These are phyloP conservation scores for Exophiala phaeomuriformis DNA, from an alignment of 2,329 filamentous ascomycete species.

Conservation along the genomic window DNA sequence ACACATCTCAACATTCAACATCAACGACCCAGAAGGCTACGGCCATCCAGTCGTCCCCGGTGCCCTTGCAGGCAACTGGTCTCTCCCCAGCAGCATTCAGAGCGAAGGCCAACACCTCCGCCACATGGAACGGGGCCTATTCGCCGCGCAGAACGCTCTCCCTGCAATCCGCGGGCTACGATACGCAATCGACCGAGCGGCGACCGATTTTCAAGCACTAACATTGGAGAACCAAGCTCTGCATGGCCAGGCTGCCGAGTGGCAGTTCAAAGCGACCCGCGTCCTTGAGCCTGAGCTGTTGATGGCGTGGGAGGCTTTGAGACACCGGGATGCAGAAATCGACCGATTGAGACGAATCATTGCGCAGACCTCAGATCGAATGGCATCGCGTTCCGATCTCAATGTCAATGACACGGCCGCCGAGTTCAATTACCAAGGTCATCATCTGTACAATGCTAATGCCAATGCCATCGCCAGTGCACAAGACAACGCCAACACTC, in stretches of 20 bases:
- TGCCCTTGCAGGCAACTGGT: neutral
- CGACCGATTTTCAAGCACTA: neutral
- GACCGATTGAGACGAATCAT: neutral
- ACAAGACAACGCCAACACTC: too few relatives aligned
- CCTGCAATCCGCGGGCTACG: neutral
- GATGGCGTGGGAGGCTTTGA: neutral
- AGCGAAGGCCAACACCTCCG: neutral
- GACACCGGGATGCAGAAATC: slow-evolving; percentile 3
- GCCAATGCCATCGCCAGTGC: neutral
- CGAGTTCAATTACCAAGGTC: neutral
- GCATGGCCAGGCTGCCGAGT: neutral
- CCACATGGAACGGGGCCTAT: neutral
- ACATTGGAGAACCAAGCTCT: neutral
- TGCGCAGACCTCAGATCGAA: neutral
- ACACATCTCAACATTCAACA: neutral
- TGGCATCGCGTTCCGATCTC: too few relatives aligned
- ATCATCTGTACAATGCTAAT: neutral
- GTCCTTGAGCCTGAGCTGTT: slow-evolving; percentile 1
- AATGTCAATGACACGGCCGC: neutral
- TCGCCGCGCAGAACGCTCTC: neutral
- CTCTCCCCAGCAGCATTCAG: neutral
- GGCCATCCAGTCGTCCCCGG: neutral
- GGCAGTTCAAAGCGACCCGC: neutral
- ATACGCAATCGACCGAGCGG: neutral
- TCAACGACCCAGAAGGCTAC: neutral